Evolutionary conservation across 2,329 filamentous ascomycete genomes (phyloP).

Genomic region (Pseudocercospora macadamiae): DNA sequence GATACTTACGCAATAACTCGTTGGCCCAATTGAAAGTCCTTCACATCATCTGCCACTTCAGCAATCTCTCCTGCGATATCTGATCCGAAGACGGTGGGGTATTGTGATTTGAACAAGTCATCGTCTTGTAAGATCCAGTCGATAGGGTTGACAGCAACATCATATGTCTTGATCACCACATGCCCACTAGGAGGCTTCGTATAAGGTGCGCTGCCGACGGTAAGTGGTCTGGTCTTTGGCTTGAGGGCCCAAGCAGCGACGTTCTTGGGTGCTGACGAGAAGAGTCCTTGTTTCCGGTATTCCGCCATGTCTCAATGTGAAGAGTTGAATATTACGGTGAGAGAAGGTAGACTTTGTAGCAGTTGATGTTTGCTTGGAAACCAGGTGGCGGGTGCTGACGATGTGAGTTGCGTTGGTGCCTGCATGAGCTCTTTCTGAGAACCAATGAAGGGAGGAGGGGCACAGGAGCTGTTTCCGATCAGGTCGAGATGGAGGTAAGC

Average conservation of each 20-base stretch:
- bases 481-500: not conserved
- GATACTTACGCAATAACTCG: conserved; percentile 45
- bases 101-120: conserved; percentile 36
- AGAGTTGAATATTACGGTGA: too few relatives aligned
- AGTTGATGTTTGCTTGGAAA: not conserved
- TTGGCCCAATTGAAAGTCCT: conserved; percentile 49
- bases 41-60: conserved; percentile 51
- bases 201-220: conserved; percentile 43
- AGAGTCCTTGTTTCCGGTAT: not conserved
- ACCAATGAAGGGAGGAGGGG: not conserved
- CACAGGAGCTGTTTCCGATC: not conserved
- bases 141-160: conserved; percentile 48
- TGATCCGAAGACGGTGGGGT: conserved; percentile 44
- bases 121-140: conserved; percentile 45
- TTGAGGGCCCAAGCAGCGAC: conserved; percentile 41
- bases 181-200: conserved; percentile 40
- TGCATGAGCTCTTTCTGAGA: not conserved
- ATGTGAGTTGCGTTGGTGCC: not conserved
- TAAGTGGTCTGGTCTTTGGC: conserved; percentile 36
- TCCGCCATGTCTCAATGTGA: not conserved
- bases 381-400: not conserved
- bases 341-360: not conserved
- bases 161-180: conserved; percentile 44
- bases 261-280: conserved; percentile 29
- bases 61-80: conserved; percentile 52